Conservation (phyloP, 306 rosid genomes). For the Purshia tridentata region DNA sequence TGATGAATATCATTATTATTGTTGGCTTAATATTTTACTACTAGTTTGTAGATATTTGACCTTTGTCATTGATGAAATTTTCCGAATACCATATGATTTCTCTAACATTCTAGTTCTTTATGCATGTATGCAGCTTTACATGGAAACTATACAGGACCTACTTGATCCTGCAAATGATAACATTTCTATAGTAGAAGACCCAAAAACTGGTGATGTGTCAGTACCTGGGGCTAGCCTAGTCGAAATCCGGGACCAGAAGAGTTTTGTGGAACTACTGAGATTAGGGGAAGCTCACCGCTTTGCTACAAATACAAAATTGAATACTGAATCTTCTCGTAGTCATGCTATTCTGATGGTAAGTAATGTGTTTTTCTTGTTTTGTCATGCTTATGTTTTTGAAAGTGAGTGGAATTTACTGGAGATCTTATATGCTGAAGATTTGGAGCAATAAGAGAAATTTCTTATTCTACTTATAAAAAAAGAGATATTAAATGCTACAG, state of each 20-base stretch:
- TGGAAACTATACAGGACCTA: slow-evolving; percentile 95
- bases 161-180: slow-evolving; percentile 94
- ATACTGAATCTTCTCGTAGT: slow-evolving; percentile 98
- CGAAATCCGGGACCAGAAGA: slow-evolving; percentile 83
- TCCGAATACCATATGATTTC: slow-evolving; percentile 13
- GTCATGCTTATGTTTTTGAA: slow-evolving; percentile 26
- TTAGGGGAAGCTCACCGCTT: slow-evolving; percentile 96
- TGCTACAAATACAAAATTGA: slow-evolving; percentile 94
- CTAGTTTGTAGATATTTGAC: background rate
- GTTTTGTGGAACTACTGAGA: slow-evolving; percentile 77
- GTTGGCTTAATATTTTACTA: background rate
- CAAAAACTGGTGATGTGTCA: slow-evolving; percentile 95
- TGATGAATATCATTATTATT: slow-evolving; percentile 13
- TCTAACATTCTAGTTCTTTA: slow-evolving; percentile 25
- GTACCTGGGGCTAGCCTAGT: slow-evolving; percentile 87
- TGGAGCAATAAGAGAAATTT: slow-evolving; percentile 26
- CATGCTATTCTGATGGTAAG: slow-evolving; percentile 95
- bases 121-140: slow-evolving; percentile 71
- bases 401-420: slow-evolving; percentile 24
- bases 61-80: slow-evolving; percentile 17
- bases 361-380: slow-evolving; percentile 20
- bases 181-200: slow-evolving; percentile 88
- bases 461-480: slow-evolving; percentile 24
- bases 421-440: slow-evolving; percentile 17
- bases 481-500: slow-evolving; percentile 40